phyloP scores from a whole-genome alignment of 805 yeast genomes.

The Saturnispora dispora region DNA sequence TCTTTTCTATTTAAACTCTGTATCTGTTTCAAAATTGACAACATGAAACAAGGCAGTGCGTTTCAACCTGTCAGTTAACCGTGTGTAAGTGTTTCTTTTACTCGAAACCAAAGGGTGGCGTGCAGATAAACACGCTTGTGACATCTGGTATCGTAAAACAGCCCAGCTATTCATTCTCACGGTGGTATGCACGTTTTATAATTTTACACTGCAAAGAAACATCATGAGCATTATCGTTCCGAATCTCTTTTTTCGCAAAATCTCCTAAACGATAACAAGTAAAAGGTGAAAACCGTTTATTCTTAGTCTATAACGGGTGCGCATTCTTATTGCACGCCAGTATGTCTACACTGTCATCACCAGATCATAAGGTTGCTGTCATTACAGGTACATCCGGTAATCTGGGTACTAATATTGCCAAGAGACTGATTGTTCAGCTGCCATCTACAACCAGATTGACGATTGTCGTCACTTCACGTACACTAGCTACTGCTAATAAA shows the following conservation, averaged over 20 bases:
- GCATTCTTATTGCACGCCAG: neutral
- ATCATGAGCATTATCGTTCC: neutral
- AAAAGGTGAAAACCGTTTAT: neutral
- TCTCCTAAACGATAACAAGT: neutral
- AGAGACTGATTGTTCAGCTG: slow-evolving; percentile 57
- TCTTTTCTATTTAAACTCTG: neutral
- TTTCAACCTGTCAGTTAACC: neutral
- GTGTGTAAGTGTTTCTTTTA: neutral
- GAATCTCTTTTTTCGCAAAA: neutral
- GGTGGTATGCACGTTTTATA: neutral
- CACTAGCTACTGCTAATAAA: slow-evolving; percentile 75
- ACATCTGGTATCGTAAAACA: neutral
- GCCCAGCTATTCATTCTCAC: neutral
- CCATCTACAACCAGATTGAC: slow-evolving; percentile 53
- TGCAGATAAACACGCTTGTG: neutral
- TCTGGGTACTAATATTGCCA: slow-evolving; percentile 79
- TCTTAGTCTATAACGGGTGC: neutral
- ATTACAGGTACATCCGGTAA: slow-evolving; percentile 43
- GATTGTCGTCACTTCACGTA: slow-evolving; percentile 80
- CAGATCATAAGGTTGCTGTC: slow-evolving; percentile 23
- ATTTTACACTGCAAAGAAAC: neutral
- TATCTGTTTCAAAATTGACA: slow-evolving; percentile 1
- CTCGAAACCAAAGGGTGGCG: neutral
- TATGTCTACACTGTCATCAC: slow-evolving; percentile 6
- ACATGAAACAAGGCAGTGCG: slow-evolving; percentile 9